Conservation (phyloP, 2,329 filamentous ascomycete genomes). For the Aspergillus brasiliensis region DNA sequence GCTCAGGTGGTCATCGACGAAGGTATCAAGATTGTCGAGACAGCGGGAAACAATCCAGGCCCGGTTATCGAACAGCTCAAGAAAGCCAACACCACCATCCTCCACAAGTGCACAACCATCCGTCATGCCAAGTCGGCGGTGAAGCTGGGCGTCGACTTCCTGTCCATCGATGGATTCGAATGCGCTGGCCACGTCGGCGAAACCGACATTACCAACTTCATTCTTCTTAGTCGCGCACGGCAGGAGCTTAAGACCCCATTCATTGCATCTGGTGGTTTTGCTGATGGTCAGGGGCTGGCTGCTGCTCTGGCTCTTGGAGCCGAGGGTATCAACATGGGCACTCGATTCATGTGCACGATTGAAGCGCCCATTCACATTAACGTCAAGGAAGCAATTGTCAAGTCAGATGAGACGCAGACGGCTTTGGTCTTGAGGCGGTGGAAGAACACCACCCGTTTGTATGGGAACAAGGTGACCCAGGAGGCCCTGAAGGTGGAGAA, state of each 20-base stretch:
- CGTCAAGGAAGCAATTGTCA: constrained; percentile 91
- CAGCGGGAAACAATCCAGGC: constrained; percentile 85
- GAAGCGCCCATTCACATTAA: constrained; percentile 91
- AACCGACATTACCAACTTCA: constrained; percentile 57
- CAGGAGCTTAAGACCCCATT: constrained; percentile 86
- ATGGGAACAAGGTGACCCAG: constrained; percentile 83
- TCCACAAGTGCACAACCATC: constrained; percentile 98
- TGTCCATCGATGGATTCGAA: constrained; percentile 97
- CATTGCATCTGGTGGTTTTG: constrained; percentile 94
- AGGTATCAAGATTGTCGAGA: constrained; percentile 88
- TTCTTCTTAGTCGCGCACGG: constrained; percentile 76
- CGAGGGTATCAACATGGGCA: constrained; percentile 97
- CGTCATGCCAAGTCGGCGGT: constrained; percentile 87
- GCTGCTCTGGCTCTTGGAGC: constrained; percentile 88
- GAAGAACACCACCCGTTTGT: constrained; percentile 89
- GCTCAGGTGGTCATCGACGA: constrained; percentile 92
- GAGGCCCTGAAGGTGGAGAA: constrained; percentile 81
- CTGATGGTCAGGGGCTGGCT: constrained; percentile 88
- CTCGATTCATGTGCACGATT: constrained; percentile 93
- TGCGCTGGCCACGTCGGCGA: constrained; percentile 73
- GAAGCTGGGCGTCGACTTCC: constrained; percentile 93
- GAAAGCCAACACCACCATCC: constrained; percentile 71
- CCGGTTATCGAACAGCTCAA: constrained; percentile 90
- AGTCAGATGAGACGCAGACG: constrained; percentile 86
- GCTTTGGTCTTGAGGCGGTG: constrained; percentile 84